phyloP scores from a whole-genome alignment of 306 rosid genomes.

The Crataegus laevigata region DNA sequence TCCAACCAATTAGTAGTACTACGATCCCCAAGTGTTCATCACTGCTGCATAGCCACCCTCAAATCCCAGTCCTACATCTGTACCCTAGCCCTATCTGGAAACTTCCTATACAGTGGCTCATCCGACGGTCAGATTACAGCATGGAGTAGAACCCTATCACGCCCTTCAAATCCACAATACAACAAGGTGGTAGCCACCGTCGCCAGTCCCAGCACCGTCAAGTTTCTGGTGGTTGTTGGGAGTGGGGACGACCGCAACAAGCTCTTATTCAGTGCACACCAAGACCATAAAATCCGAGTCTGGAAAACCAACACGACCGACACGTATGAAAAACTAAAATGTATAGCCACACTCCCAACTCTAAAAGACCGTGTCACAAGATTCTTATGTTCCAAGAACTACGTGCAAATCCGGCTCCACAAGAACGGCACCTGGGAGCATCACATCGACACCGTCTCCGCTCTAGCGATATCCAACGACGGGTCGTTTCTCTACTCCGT shows the following conservation, averaged over 20 bases:
- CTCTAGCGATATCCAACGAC: constrained; percentile 43
- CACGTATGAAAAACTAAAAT: constrained; percentile 9
- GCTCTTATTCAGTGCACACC: constrained; percentile 56
- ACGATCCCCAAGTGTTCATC: constrained; percentile 10
- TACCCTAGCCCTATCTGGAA: constrained; percentile 38
- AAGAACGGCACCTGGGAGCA: constrained; percentile 68
- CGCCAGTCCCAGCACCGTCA: constrained; percentile 26
- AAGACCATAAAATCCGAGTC: constrained; percentile 63
- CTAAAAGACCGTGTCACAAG: constrained; percentile 34
- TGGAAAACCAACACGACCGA: constrained; percentile 34
- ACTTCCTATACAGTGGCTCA: constrained; percentile 39
- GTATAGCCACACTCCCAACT: constrained; percentile 54
- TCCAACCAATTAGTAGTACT: not conserved
- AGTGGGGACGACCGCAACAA: constrained; percentile 6
- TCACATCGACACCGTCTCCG: constrained; percentile 61
- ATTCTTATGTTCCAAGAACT: constrained; percentile 39
- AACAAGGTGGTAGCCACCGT: constrained; percentile 5
- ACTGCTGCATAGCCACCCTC: constrained; percentile 32
- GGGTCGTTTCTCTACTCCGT: constrained; percentile 53
- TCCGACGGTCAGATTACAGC: constrained; percentile 32
- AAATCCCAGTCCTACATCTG: constrained; percentile 34
- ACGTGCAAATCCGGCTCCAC: constrained; percentile 48
- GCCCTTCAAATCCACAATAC: constrained; percentile 1
- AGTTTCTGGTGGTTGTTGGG: constrained; percentile 28
- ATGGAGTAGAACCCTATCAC: constrained; percentile 4